Conservation (phyloP, 2,329 filamentous ascomycete genomes). For the Arthroderma sp. region DNA sequence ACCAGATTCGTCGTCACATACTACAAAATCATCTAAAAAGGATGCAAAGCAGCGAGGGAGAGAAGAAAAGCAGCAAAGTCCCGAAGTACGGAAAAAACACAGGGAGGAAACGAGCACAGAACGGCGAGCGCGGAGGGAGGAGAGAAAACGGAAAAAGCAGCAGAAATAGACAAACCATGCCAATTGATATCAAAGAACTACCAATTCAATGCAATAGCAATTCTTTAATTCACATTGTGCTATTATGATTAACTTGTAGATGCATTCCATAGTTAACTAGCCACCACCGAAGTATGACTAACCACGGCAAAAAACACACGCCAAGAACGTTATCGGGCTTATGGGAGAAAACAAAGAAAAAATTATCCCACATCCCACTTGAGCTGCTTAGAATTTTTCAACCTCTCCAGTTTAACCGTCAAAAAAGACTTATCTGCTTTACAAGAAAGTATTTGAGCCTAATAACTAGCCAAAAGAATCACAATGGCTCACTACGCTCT, state of each 20-base stretch:
- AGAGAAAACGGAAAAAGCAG: slow-evolving; percentile 27
- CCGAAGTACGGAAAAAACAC: slow-evolving; percentile 17
- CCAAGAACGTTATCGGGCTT: background rate
- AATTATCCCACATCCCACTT: background rate
- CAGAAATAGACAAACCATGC: slow-evolving; percentile 8
- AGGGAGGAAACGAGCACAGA: slow-evolving; percentile 24
- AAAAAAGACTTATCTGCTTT: too few relatives aligned
- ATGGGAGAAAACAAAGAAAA: background rate
- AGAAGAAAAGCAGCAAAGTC: slow-evolving; percentile 1
- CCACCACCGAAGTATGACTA: too few relatives aligned
- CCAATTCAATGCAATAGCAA: too few relatives aligned
- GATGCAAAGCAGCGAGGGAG: slow-evolving; percentile 1
- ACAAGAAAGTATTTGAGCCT: too few relatives aligned
- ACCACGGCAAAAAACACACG: background rate
- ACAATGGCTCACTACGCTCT: slow-evolving; percentile 47
- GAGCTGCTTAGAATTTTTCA: too few relatives aligned
- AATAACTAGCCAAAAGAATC: slow-evolving; percentile 3
- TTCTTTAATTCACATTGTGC: too few relatives aligned
- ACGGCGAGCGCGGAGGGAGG: slow-evolving; percentile 19
- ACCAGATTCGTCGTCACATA: background rate
- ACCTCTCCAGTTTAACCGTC: too few relatives aligned
- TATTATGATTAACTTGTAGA: too few relatives aligned
- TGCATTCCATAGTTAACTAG: too few relatives aligned
- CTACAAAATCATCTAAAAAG: background rate
- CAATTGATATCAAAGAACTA: too few relatives aligned